Base-by-base conservation (phyloP, 1,284 basidiomycete species). In the Microbotryum scabiosae region DNA sequence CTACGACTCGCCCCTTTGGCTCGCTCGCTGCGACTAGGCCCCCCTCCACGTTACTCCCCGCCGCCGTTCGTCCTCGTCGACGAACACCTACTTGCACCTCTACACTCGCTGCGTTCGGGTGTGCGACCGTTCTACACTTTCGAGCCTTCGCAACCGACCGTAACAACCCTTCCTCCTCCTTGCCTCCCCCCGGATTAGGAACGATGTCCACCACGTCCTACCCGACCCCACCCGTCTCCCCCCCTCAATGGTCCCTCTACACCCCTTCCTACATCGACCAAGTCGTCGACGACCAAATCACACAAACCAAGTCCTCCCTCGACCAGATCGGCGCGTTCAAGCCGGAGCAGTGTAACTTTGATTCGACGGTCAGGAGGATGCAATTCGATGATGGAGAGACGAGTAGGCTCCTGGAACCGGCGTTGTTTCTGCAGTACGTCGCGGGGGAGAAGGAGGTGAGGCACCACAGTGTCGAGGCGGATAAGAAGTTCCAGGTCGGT, bases 361-460 rank as follows among this genome's bases (percentile, higher is more conserved):
- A 70, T 48, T 61, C 59, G 16, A 71, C 69, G 44, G 69, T 84
- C 80, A 70, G 80, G 30, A 76, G 81, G 6, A 80, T 89, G 30
- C 82, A 84, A 1, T 72, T 79, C 21, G 79, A 79, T 10, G 85
- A 86, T 53, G 80, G 82, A 12, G 73, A 78, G 14, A 76, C 83
- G 36, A 81, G 84, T 56, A 72, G 73, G 10, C 70, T 77, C 41
- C 71, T 78, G 9, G 84, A 85, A 67, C 85, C 85, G 0, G 78
- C 86, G 16, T 75, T 78, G 0, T 90, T 90, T 75, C 86, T 88
- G 71, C 85, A 88, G 73, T 87, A 88, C 67, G 86, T 90, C 23
- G 85, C 86, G 18, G 76, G 83, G 0, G 78, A 79, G 56, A 84
- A 88, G 72, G 81, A 81, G 51, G 78, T 90, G 23, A 81, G 88